Evolutionary conservation across 2,329 filamentous ascomycete genomes (phyloP).

Genomic region (Fusarium sp.): DNA sequence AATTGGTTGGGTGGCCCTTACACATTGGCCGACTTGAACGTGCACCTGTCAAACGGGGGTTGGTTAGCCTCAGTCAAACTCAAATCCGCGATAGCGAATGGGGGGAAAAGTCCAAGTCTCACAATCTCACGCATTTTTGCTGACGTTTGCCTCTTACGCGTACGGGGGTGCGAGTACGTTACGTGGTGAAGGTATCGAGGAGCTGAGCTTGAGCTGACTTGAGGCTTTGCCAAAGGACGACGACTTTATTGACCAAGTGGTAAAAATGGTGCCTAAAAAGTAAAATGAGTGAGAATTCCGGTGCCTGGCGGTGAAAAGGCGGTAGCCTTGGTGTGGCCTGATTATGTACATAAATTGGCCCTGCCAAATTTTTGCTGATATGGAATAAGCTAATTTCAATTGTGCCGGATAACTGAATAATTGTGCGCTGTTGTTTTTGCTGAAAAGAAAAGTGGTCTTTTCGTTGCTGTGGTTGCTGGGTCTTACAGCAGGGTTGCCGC

Average conservation of each 20-base stretch:
- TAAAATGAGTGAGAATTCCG: conserved; percentile 30
- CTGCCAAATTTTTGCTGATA: conserved; percentile 6
- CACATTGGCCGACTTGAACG: conserved; percentile 99
- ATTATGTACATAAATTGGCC: conserved; percentile 19
- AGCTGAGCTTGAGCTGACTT: not conserved
- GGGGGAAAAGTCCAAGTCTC: conserved; percentile 34
- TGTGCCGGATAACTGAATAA: conserved; percentile 27
- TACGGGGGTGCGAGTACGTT: not conserved
- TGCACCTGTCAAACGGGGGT: conserved; percentile 76
- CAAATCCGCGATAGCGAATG: not conserved
- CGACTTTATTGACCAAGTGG: not conserved
- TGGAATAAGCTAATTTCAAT: conserved; percentile 1
- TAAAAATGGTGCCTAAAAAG: conserved; percentile 31
- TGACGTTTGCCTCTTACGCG: conserved; percentile 12
- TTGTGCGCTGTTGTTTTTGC: not conserved
- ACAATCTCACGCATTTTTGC: conserved; percentile 69
- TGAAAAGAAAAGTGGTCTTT: not conserved
- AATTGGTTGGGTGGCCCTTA: conserved; percentile 61
- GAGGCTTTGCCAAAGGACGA: not conserved
- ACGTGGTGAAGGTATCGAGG: not conserved
- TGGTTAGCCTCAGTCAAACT: conserved; percentile 57
- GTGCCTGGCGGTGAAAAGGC: conserved; percentile 30
- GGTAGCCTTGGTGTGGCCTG: conserved; percentile 28
- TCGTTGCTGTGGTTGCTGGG: conserved; percentile 16
- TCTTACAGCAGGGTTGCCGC: conserved; percentile 8